Base-by-base conservation (phyloP, 129 eudicot genomes). In the Flaveria sonorensis region DNA sequence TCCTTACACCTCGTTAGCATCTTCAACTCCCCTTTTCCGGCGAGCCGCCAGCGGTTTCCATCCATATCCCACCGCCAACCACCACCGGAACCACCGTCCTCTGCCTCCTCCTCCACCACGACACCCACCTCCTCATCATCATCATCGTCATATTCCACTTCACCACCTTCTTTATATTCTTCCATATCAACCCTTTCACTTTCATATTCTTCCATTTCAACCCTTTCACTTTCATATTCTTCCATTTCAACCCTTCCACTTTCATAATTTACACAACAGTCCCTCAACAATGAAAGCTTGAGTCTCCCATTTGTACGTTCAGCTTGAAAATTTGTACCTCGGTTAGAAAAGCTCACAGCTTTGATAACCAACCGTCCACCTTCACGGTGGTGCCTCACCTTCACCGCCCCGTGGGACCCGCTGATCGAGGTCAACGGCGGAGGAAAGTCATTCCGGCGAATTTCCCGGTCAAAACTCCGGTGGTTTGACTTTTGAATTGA, bases 391-490 rank as follows among this genome's bases (percentile, higher is more conserved):
- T 91, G 86, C 66, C 73, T 69, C 53, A 93, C 90, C 43, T 67
- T 74, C 14, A 93, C 88, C 53, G 71, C 36, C 1, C 90, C 85
- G 3, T 88, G 84, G 1, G 77, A 68, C 48, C 96, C 92, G 15
- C 92, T 85, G 7, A 93, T 89, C 19, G 97, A 87, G 53, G 96
- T 83, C 79, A 93, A 70, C 4, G 98, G 96, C 8, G 98, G 98
- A 0, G 98, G 98, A 39, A 93, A 93, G 28, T 63, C 85, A 21
- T 28, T 70, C 23, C 64, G 57, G 24, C 75, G 80, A 6, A 61
- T 10, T 70, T 85, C 85, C 77, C 86, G 91, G 19, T 74, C 65
- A 14, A 69, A 70, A 59, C 77, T 70, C 70, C 71, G 78, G 36
- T 26, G 47, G 46, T 76, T 85, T 11, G 82, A 61, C 20, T 68